A percentile compares a stretch with the other conserved stretches of the same genome.
Conservation (phyloP, 176 grass and related monocot species). For the Tillandsia leiboldiana region DNA sequence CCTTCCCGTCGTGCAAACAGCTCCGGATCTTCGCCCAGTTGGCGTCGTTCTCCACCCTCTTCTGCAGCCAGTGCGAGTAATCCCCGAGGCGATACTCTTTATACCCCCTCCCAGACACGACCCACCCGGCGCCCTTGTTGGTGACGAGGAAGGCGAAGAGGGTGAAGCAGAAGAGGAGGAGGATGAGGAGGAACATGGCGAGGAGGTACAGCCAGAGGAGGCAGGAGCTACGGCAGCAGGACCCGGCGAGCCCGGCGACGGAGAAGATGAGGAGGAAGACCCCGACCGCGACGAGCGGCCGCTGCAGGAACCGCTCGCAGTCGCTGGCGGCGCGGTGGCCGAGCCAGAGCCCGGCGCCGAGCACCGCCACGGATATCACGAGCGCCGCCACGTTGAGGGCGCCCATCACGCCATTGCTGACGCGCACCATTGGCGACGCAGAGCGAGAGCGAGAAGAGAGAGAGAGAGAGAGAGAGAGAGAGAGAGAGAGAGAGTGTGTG, state of each 20-base stretch:
- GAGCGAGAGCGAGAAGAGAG: not conserved
- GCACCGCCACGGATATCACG: constrained; percentile 30
- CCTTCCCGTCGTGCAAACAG: constrained; percentile 38
- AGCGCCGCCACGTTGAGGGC: constrained; percentile 37
- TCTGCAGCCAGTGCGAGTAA: constrained; percentile 63
- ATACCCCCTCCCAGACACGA: constrained; percentile 30
- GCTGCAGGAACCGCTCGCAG: constrained; percentile 40
- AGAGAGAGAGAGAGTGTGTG: not conserved
- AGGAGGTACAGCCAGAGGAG: constrained; percentile 50
- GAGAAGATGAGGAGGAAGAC: constrained; percentile 40
- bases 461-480: constrained; percentile 1
- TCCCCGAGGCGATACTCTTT: constrained; percentile 50
- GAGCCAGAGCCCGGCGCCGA: constrained; percentile 34
- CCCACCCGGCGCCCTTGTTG: constrained; percentile 38
- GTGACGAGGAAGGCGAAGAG: constrained; percentile 45
- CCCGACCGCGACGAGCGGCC: constrained; percentile 36
- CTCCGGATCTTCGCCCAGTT: constrained; percentile 47
- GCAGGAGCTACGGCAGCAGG: constrained; percentile 38
- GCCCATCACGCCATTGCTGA: constrained; percentile 45
- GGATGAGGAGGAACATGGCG: constrained; percentile 40
- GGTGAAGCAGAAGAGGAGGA: constrained; percentile 50
- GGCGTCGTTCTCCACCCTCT: constrained; percentile 33
- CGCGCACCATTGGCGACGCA: constrained; percentile 29
- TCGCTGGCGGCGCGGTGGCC: constrained; percentile 23
- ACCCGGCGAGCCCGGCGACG: constrained; percentile 37